Conservation (phyloP, 345 rosid genomes). For the Populus ilicifolia region DNA sequence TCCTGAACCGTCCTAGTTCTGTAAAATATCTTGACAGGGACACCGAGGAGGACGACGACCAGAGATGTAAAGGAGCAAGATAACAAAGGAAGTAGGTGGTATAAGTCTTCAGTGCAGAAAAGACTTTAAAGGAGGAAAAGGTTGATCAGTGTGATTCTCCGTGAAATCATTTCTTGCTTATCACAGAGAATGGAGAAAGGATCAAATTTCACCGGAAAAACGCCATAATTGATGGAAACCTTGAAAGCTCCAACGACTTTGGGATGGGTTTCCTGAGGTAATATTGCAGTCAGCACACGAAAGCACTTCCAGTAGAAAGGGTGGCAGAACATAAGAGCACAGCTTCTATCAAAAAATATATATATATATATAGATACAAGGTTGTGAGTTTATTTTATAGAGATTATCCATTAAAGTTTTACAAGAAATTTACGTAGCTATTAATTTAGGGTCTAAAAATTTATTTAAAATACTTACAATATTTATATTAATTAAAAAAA, state of each 20-base stretch:
- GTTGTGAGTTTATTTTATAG: no score
- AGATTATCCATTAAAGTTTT: no score
- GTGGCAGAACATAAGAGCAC: no score
- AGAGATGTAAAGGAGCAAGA: neutral
- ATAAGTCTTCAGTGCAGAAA: neutral
- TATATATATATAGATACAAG: no score
- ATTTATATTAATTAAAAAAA: no score
- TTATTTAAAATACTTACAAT: no score
- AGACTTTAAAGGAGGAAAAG: neutral
- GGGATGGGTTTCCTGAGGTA: neutral
- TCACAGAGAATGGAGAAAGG: neutral
- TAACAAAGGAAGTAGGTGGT: neutral
- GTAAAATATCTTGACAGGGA: neutral
- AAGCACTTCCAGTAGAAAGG: neutral
- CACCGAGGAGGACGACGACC: neutral
- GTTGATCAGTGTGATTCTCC: neutral
- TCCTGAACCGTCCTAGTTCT: no score
- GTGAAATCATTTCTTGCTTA: neutral
- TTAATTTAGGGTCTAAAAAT: no score
- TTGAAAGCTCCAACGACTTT: neutral
- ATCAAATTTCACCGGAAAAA: neutral
- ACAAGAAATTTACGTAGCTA: no score
- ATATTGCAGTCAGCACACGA: no score
- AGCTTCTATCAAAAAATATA: no score
- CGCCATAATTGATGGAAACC: neutral